A percentile compares a stretch with the other conserved stretches of the same genome.
Conservation (phyloP, 2,329 filamentous ascomycete species). For the Ambrosiella cleistominuta region DNA sequence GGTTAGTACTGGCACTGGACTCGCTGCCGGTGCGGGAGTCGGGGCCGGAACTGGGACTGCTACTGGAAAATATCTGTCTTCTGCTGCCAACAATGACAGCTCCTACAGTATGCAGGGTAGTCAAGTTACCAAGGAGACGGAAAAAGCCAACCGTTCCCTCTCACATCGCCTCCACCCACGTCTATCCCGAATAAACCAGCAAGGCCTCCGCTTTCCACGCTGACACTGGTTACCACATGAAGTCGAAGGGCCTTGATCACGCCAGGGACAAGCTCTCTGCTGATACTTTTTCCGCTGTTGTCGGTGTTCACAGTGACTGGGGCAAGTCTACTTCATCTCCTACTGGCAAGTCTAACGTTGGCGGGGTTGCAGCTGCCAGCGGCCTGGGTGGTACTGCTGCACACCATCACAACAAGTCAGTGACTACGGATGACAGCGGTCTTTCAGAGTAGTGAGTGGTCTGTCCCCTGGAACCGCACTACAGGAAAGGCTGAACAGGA, state of each 20-base stretch:
- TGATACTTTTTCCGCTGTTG: background rate
- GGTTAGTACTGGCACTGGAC: background rate
- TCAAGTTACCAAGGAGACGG: conserved; percentile 1
- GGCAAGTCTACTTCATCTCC: background rate
- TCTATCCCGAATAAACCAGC: background rate
- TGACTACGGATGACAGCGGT: background rate
- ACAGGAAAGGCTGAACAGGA: background rate
- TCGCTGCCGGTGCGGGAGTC: conserved; percentile 1
- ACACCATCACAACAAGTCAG: background rate
- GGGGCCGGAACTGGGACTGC: background rate
- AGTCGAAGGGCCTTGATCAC: conserved; percentile 3
- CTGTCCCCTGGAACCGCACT: conserved; percentile 10
- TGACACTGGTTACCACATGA: conserved; percentile 6
- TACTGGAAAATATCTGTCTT: background rate
- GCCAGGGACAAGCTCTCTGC: conserved; percentile 1
- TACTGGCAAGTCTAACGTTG: background rate
- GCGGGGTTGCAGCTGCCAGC: background rate
- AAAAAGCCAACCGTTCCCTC: conserved; percentile 1
- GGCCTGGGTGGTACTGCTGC: background rate
- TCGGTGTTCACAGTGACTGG: background rate
- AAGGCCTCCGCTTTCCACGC: background rate
- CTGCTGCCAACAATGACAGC: background rate
- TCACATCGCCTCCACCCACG: background rate
- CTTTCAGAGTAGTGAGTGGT: conserved; percentile 12
- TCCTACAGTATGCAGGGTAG: conserved; percentile 9